A percentile compares a stretch with the other conserved stretches of the same genome.
phyloP scores from a whole-genome alignment of 1,284 basidiomycete genomes.

The Leccinum griseonigrum region DNA sequence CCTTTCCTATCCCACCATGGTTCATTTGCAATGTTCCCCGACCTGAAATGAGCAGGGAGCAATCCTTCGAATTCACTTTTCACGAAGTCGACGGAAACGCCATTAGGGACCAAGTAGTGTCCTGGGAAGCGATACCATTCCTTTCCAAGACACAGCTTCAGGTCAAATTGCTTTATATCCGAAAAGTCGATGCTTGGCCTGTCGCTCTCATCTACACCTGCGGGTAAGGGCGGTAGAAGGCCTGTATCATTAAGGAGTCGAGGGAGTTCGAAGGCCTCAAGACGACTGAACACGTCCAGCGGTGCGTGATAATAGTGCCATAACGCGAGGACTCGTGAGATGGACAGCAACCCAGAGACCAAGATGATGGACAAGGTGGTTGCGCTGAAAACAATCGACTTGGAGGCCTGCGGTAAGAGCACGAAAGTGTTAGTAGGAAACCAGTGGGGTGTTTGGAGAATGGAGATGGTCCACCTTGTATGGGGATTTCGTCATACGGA shows the following conservation, averaged over 20 bases:
- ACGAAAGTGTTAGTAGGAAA: conserved; percentile 1
- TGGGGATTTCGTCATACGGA: conserved; percentile 76
- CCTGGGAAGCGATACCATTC: conserved; percentile 97
- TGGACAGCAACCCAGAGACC: conserved; percentile 65
- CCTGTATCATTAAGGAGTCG: conserved; percentile 74
- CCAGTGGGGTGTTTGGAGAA: conserved; percentile 7
- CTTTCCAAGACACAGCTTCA: conserved; percentile 88
- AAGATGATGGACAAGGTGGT: conserved; percentile 73
- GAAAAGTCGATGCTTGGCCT: conserved; percentile 66
- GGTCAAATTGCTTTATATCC: conserved; percentile 65
- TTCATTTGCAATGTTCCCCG: conserved; percentile 31
- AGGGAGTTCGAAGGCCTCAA: conserved; percentile 82
- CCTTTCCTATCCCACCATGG: conserved; percentile 63
- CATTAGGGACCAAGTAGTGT: conserved; percentile 85
- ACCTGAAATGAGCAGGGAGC: conserved; percentile 78
- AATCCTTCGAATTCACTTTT: conserved; percentile 89
- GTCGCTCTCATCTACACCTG: conserved; percentile 46
- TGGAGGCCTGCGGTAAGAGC: conserved; percentile 61
- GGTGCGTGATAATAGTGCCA: conserved; percentile 93
- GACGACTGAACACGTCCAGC: conserved; percentile 67
- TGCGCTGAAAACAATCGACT: conserved; percentile 70
- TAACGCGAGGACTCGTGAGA: conserved; percentile 78
- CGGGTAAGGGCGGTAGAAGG: conserved; percentile 49
- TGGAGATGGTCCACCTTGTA: conserved; percentile 61
- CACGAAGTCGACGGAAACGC: conserved; percentile 81